Evolutionary conservation across 345 rosid species (phyloP), one percentile per base, ranked within the genome.

Genomic region (Toxicodendron radicans): DNA sequence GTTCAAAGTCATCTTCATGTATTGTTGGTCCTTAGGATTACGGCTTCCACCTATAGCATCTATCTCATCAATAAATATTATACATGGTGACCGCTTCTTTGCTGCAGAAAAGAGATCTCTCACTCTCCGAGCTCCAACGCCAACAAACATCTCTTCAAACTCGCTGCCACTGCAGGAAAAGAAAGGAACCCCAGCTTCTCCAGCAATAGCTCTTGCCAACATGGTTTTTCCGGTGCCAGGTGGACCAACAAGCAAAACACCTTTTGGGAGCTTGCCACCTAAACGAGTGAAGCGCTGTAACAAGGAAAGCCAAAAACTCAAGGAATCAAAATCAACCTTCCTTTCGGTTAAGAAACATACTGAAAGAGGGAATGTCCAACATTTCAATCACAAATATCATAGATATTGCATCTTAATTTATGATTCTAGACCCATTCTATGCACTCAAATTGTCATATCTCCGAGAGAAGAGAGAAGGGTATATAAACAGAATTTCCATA

Each of bases 151-250:
- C 85, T 95, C 99, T 79, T 95, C 99, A 68, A 95, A 95, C 79
- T 95, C 99, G 68, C 99, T 95, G 66, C 99, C 99, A 75, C 99
- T 95, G 90, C 98, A 91, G 21, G 97, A 95, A 85, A 91, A 95
- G 86, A 95, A 95, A 61, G 99, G 99, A 71, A 93, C 97, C 64
- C 98, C 95, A 41, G 98, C 98, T 88, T 95, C 98, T 56, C 99
- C 99, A 46, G 99, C 99, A 69, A 95, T 93, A 63, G 99, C 97
- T 54, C 99, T 93, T 53, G 99, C 99, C 68, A 93, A 83, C 97
- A 95, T 93, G 30, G 99, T 95, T 85, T 95, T 95, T 45, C 99
- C 99, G 27, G 97, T 95, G 8, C 99, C 99, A 69, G 98, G 98
- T 64, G 99, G 99, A 45, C 99, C 99, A 67, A 91, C 90, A 68